A percentile compares a stretch with the other conserved stretches of the same genome.
phyloP scores from a whole-genome alignment of 345 rosid genomes.

The Gossypium anomalum region DNA sequence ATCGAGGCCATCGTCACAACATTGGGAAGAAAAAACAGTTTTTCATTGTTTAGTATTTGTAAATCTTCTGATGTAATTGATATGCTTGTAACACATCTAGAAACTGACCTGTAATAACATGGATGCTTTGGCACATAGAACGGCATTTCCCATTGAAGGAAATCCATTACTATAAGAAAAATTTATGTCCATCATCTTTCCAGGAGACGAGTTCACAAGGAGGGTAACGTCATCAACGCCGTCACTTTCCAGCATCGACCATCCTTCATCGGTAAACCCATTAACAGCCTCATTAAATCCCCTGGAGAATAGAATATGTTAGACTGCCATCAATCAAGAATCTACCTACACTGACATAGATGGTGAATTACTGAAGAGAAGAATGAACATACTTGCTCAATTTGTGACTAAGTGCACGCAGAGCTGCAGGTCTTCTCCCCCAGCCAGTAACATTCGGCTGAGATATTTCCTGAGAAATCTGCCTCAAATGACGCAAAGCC shows the following conservation, averaged over 20 bases:
- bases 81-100: background rate
- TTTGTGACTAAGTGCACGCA: slow-evolving; percentile 84
- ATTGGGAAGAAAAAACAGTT: too few relatives aligned
- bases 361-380: background rate
- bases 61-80: background rate
- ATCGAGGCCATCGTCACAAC: too few relatives aligned
- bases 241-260: slow-evolving; percentile 90
- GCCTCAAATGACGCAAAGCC: slow-evolving; percentile 92
- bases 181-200: slow-evolving; percentile 68
- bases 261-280: slow-evolving; percentile 90
- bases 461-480: slow-evolving; percentile 88
- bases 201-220: slow-evolving; percentile 80
- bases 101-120: slow-evolving; percentile 81
- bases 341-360: background rate
- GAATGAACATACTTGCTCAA: slow-evolving; percentile 62
- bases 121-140: slow-evolving; percentile 93
- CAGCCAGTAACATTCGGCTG: slow-evolving; percentile 82
- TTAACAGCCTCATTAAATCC: slow-evolving; percentile 96
- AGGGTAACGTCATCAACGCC: slow-evolving; percentile 91
- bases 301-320: slow-evolving; percentile 36
- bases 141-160: slow-evolving; percentile 64
- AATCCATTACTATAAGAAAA: slow-evolving; percentile 68
- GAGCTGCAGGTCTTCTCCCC: slow-evolving; percentile 95
- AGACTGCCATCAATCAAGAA: slow-evolving; percentile 9
- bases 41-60: background rate